Percentiles rank a stretch among this genome's conserved stretches.
Conservation (phyloP, 768 basidiomycete species). For the Coprinopsis strossmayeri region DNA sequence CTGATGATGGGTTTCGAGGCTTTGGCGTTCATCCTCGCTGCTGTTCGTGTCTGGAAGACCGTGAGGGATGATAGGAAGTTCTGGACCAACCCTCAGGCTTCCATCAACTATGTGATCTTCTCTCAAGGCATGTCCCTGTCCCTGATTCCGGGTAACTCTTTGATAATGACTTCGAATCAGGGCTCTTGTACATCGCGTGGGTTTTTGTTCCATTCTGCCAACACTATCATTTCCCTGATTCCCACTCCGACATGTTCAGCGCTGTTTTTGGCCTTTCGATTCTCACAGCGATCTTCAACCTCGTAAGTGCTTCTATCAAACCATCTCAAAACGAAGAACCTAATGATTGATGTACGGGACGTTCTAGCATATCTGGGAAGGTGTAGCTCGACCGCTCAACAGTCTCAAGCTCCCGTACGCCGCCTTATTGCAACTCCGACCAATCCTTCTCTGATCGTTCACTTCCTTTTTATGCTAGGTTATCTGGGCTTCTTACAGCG, state of each 20-base stretch:
- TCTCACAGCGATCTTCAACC: slow-evolving; percentile 1
- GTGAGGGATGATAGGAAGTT: slow-evolving; percentile 3
- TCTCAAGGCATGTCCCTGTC: slow-evolving; percentile 4
- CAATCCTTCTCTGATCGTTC: background rate
- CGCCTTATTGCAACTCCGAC: no score
- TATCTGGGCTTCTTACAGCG: slow-evolving; percentile 8
- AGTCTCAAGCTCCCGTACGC: slow-evolving; percentile 8
- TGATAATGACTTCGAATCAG: background rate
- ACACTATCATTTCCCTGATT: background rate
- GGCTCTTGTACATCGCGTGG: slow-evolving; percentile 7
- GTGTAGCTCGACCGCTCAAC: background rate
- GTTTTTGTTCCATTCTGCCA: background rate
- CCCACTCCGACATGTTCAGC: background rate
- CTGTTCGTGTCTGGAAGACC: slow-evolving; percentile 4
- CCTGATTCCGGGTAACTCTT: background rate
- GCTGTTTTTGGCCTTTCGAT: slow-evolving; percentile 3
- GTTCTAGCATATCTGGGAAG: background rate
- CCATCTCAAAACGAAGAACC: background rate
- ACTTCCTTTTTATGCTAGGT: background rate
- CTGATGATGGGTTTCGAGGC: slow-evolving; percentile 5
- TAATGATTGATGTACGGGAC: background rate
- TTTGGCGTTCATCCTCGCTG: slow-evolving; percentile 4
- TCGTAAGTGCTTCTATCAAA: background rate
- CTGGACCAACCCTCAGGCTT: background rate
- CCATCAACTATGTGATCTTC: slow-evolving; percentile 9